A percentile compares a stretch with the other conserved stretches of the same genome.
Conservation (phyloP, 2,329 filamentous ascomycete species). For the Cladosporium phlei region DNA sequence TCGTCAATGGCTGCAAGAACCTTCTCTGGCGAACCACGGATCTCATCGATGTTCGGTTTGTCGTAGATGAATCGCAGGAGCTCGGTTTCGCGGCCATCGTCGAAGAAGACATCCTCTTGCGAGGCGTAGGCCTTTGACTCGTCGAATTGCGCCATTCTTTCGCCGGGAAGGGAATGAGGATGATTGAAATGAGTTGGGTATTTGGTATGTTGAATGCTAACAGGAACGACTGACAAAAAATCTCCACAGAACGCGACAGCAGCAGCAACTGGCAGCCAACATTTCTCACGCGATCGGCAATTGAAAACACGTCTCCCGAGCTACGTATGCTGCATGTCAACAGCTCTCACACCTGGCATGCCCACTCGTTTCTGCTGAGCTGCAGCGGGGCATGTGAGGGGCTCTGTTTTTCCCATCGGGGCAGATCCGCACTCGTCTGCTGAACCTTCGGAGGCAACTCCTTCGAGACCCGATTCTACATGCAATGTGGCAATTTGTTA, state of each 20-base stretch:
- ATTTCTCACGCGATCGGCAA: conserved; percentile 10
- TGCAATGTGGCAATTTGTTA: background rate
- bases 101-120: conserved; percentile 46
- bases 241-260: background rate
- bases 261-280: conserved; percentile 1
- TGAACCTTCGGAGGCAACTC: conserved; percentile 1
- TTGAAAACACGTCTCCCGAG: conserved; percentile 2
- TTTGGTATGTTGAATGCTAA: background rate
- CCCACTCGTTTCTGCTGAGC: background rate
- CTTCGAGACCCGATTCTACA: background rate
- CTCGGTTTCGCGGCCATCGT: conserved; percentile 70
- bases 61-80: conserved; percentile 65
- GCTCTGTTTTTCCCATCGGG: background rate
- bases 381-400: conserved; percentile 5
- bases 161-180: background rate
- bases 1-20: conserved; percentile 68
- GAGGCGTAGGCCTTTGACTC: conserved; percentile 44
- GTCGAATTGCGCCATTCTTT: conserved; percentile 31
- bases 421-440: background rate
- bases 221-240: background rate
- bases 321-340: conserved; percentile 2
- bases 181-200: background rate
- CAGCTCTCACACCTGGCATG: background rate
- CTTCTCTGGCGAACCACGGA: conserved; percentile 59
- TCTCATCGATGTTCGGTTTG: conserved; percentile 56